Evolutionary conservation across 768 basidiomycete genomes (phyloP), one percentile per base, ranked within the genome.

Genomic region (Suillus subaureus): DNA sequence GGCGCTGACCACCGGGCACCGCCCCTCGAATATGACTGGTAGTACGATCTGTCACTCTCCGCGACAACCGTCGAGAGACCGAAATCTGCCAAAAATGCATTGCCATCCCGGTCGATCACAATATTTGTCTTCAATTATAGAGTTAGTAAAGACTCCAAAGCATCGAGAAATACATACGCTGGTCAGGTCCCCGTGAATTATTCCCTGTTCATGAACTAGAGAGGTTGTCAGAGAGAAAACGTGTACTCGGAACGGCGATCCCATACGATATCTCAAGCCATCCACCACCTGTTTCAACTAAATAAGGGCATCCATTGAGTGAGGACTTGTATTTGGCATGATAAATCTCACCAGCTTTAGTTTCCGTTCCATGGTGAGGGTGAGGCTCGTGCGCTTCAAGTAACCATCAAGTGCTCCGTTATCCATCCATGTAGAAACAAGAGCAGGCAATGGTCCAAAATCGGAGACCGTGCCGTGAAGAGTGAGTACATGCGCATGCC

Each of bases 201-300:
- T 3, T 21, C 11, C 5, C 9, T 33, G 18, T 55, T 33, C 31
- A 21, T 55, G 54, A 33, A 55, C 54, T 55, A 55, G 31, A 33
- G 54, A 55, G 18, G 54, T 55, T 33, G 54, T 55, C 33, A 55
- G 54, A 23, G 54, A 31, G 12, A 35, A 55, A 52, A 52, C 3
- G 16, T 51, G 4, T 35, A 7, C 23, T 23, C n/a, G 3, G 21
- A 56, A 37, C 13, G 4, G 55, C 35, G 13, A 23, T 37, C n/a
- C 1, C 55, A 23, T 56, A 56, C 55, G 55, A 23, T 56, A 56
- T 37, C 6, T n/a, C n/a, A 56, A n/a, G 35, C 55, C 55, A 37
- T 56, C 13, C 35, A 56, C 55, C 21, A 56, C 55, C 35, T 56
- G 55, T 35, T 37, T 37, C n/a, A 56, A n/a, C 55, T 56, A 23